These are phyloP conservation scores for Lenwebbia sp. DNA, from an alignment of 345 rosid species.

Conservation along the genomic window DNA sequence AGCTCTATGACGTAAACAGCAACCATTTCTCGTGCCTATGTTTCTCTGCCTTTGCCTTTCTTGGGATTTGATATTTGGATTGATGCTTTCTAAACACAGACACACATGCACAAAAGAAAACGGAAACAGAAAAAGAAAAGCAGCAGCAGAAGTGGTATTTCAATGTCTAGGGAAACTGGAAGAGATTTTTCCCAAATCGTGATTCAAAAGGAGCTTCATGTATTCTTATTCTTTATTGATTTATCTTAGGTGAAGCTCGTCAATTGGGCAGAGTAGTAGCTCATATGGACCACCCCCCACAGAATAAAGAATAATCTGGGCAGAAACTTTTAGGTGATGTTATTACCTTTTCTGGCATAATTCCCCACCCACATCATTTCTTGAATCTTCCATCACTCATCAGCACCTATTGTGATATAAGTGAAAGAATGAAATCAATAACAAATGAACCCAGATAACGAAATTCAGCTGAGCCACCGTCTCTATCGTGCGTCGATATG, in stretches of 20 bases:
- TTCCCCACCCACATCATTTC: no score
- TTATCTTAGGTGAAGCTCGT: background rate
- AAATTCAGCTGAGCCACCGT: no score
- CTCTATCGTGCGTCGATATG: background rate
- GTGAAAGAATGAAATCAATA: background rate
- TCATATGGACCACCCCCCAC: no score
- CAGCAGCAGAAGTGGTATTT: background rate
- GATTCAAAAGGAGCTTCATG: background rate
- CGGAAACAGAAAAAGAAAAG: no score
- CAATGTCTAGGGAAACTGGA: background rate
- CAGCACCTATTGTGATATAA: no score
- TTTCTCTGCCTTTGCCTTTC: background rate
- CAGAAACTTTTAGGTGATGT: no score
- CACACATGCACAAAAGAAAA: no score
- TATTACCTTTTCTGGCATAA: no score
- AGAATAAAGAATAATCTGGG: no score
- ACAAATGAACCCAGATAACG: no score
- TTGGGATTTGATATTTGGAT: background rate
- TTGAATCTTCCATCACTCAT: no score
- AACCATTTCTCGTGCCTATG: slow-evolving; percentile 19
- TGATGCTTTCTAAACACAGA: background rate
- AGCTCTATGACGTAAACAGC: slow-evolving; percentile 55
- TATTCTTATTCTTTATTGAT: background rate
- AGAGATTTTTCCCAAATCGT: background rate
- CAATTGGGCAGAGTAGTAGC: background rate